Evolutionary conservation across 331 rosid genomes (phyloP).

Genomic region (Saraca asoca): DNA sequence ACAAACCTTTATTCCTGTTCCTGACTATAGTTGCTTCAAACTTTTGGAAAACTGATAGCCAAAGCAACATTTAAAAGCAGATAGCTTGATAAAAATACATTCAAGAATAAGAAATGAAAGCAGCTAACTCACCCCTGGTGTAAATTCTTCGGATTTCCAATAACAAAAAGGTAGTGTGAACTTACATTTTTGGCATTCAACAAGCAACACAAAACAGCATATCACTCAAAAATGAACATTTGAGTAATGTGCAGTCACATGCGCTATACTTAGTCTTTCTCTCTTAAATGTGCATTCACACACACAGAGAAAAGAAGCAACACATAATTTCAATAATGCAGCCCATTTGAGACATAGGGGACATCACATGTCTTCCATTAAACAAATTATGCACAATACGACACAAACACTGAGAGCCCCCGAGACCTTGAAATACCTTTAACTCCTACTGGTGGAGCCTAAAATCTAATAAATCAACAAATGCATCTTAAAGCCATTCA

Average conservation of each 20-base stretch:
- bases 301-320: background rate
- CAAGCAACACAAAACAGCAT: background rate
- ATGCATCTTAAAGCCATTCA: background rate
- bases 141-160: background rate
- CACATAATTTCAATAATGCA: background rate
- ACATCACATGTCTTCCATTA: slow-evolving; percentile 4
- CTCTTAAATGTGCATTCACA: background rate
- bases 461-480: background rate
- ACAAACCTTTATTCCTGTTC: background rate
- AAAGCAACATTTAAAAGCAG: slow-evolving; percentile 1
- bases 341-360: background rate
- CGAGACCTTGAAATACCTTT: background rate
- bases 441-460: background rate
- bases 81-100: background rate
- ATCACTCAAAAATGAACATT: background rate
- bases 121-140: background rate
- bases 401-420: background rate
- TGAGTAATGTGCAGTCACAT: too few relatives aligned
- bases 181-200: background rate
- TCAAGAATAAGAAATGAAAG: background rate
- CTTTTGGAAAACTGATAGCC: slow-evolving; percentile 2
- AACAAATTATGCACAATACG: slow-evolving; percentile 2
- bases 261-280: background rate
- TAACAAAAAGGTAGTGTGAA: background rate
- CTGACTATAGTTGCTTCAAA: slow-evolving; percentile 7